Base-by-base conservation (phyloP, 2,329 filamentous ascomycete genomes). In the Chaetothyriales sp. region DNA sequence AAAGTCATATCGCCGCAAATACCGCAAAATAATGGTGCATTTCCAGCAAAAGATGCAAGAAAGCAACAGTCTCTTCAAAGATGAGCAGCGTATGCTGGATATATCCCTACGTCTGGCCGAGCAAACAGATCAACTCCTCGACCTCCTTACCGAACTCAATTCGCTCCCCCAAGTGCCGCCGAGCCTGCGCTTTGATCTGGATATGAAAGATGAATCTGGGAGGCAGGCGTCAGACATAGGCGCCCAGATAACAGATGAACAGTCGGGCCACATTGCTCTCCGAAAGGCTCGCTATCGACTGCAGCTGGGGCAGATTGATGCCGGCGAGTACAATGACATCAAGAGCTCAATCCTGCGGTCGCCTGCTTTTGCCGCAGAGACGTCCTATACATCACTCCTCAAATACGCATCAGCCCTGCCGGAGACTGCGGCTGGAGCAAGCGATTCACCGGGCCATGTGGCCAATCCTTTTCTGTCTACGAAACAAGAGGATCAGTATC, bases 121-220 rank as follows among this genome's bases (percentile, higher is more conserved):
- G 61, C 84, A 95, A 69, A 95, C 95, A 61, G 90, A 96, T 66
- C 88, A 89, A 66, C 71, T 96, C 32, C 78, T 95, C 49, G 90
- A 96, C 60, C 71, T 95, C 9, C 78, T 96, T 32, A 75, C 94
- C 55, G 89, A 95, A 63, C 77, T 95, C 69, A 98, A 98, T 69
- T 80, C 85, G 48, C 84, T 80, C 44, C 73, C 83, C 18, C 85
- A 92, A 64, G 80, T 96, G 44, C 80, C 86, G 9, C 72, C 79
- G 25, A 76, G 82, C 52, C 79, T 84, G 61, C 84, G 85, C 60
- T 83, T 87, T 69, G 82, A 90, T 61, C 70, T 95, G 51, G 73
- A 71, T 19, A 26, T 10, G 10, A 19, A 45, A 45, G 8, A 45
- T n/a, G 43, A 26, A 20, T 45, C n/a, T 10, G 18, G 19, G 2